phyloP scores from a whole-genome alignment of 805 yeast species.

The Cyberlindnera sargentensis region DNA sequence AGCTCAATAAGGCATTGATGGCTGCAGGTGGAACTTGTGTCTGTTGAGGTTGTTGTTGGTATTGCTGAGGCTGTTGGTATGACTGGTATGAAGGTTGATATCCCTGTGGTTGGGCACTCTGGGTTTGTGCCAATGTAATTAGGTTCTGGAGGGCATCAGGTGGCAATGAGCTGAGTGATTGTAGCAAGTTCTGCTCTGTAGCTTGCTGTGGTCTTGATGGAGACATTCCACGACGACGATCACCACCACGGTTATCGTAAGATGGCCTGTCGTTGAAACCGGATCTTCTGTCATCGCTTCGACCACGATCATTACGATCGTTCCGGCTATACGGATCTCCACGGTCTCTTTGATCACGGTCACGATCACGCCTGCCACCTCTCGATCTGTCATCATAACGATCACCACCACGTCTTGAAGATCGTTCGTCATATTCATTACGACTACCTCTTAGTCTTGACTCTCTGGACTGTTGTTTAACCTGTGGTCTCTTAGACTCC shows the following conservation, averaged over 20 bases:
- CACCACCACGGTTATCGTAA: too few species aligned
- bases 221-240: not conserved
- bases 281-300: not conserved
- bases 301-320: not conserved
- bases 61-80: slow-evolving; percentile 3
- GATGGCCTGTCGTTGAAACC: not conserved
- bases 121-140: slow-evolving; percentile 5
- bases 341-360: not conserved
- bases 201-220: slow-evolving; percentile 1
- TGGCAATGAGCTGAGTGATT: slow-evolving; percentile 2
- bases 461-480: not conserved
- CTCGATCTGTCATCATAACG: not conserved
- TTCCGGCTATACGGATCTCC: not conserved
- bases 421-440: not conserved
- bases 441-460: not conserved
- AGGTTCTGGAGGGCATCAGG: slow-evolving; percentile 6
- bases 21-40: slow-evolving; percentile 14
- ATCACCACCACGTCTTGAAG: not conserved
- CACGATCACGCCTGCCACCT: slow-evolving; percentile 1
- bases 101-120: slow-evolving; percentile 6
- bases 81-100: not conserved
- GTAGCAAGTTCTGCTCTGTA: slow-evolving; percentile 2
- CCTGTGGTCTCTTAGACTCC: slow-evolving; percentile 15
- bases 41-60: not conserved
- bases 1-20: slow-evolving; percentile 1